Conservation (phyloP, 768 basidiomycete genomes). For the Hysterangium stoloniferum region DNA sequence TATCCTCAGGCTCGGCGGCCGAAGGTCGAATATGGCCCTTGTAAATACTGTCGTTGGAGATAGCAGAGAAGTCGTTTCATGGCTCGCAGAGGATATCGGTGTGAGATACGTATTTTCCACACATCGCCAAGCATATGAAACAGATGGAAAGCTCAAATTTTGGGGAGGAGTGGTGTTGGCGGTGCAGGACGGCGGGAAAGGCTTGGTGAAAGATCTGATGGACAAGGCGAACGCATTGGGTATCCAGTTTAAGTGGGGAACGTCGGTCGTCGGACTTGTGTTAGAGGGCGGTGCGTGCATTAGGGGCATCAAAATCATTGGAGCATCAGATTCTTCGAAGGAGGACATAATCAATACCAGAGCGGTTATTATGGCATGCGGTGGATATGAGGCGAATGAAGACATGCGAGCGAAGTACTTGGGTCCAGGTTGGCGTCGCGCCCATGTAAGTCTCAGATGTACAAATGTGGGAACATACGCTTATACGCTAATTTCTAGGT, state of each 20-base stretch:
- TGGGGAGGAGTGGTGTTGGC: conserved; percentile 64
- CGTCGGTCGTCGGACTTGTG: conserved; percentile 35
- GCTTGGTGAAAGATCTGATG: conserved; percentile 45
- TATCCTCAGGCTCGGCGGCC: conserved; percentile 51
- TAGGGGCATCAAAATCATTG: conserved; percentile 38
- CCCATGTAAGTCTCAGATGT: conserved; percentile 33
- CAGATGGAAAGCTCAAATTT: conserved; percentile 53
- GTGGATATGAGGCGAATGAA: conserved; percentile 56
- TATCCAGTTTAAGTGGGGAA: conserved; percentile 51
- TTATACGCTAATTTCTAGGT: conserved; percentile 31
- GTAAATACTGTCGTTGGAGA: conserved; percentile 45
- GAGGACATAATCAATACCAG: conserved; percentile 30
- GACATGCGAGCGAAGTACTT: conserved; percentile 46
- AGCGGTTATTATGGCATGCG: conserved; percentile 54
- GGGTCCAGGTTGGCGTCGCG: conserved; percentile 50
- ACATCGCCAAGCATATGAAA: conserved; percentile 60
- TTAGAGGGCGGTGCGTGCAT: conserved; percentile 30
- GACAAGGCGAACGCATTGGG: conserved; percentile 29
- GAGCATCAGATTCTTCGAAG: conserved; percentile 21
- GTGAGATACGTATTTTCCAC: conserved; percentile 54
- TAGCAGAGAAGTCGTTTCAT: conserved; percentile 48
- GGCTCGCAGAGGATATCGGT: conserved; percentile 44
- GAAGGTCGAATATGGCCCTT: conserved; percentile 40
- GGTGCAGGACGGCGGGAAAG: conserved; percentile 61
- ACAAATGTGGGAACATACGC: background rate